phyloP scores from a whole-genome alignment of 768 basidiomycete species.

The Termitomyces titanicus region DNA sequence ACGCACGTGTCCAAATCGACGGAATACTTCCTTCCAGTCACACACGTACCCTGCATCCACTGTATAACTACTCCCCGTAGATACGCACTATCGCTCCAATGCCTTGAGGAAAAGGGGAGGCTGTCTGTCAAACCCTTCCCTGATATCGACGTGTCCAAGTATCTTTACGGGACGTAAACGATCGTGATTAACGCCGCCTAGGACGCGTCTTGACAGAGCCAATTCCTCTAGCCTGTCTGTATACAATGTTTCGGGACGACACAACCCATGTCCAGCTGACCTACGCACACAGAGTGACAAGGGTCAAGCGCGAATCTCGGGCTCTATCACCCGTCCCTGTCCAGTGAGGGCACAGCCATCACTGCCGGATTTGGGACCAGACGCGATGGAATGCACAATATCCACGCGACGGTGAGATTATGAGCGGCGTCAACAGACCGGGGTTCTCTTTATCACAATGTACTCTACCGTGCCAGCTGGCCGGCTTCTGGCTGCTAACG shows the following conservation, averaged over 20 bases:
- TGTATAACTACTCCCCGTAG: not conserved
- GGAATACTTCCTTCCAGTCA: not conserved
- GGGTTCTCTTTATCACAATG: not conserved
- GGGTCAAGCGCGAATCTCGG: not conserved
- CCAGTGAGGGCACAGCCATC: too few relatives aligned
- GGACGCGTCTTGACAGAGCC: not conserved
- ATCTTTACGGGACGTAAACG: not conserved
- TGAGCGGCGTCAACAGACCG: not conserved
- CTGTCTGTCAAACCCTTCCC: constrained; percentile 7
- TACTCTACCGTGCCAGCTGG: not conserved
- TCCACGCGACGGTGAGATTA: too few relatives aligned
- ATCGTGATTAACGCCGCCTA: not conserved
- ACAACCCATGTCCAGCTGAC: not conserved
- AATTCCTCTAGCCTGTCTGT: not conserved
- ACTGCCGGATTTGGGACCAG: too few relatives aligned
- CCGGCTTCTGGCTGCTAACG: not conserved
- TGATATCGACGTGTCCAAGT: constrained; percentile 1
- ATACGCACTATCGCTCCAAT: constrained; percentile 1
- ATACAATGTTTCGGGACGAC: not conserved
- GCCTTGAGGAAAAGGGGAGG: not conserved
- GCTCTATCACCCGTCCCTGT: not conserved
- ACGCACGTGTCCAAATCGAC: not conserved
- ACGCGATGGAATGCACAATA: too few relatives aligned
- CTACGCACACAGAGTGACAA: not conserved
- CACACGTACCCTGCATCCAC: not conserved